Evolutionary conservation across 768 basidiomycete species (phyloP).

Genomic region (Lactarius hengduanensis): DNA sequence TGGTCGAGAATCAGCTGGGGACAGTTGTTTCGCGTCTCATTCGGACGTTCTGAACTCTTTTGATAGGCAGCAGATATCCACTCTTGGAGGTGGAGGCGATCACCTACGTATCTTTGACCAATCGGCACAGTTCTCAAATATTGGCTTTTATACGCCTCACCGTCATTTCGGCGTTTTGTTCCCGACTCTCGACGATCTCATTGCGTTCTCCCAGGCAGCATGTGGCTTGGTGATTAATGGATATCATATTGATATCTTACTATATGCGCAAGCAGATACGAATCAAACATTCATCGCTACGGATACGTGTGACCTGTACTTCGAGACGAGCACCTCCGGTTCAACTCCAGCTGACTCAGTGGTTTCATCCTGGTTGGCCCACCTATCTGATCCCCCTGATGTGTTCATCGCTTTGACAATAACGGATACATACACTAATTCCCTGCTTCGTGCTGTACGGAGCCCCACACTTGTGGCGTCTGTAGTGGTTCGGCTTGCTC

Average conservation of each 20-base stretch:
- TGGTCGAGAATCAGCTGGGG: constrained; percentile 16
- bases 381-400: constrained; percentile 29
- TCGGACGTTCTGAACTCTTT: constrained; percentile 8
- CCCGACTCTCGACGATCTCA: constrained; percentile 21
- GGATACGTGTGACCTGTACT: constrained; percentile 15
- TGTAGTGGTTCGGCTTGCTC: constrained; percentile 46
- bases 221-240: constrained; percentile 23
- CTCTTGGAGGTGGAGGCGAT: constrained; percentile 4
- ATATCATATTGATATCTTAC: constrained; percentile 24
- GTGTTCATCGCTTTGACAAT: constrained; percentile 23
- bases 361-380: constrained; percentile 27
- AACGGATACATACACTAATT: constrained; percentile 11
- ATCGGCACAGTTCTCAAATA: neutral
- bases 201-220: constrained; percentile 23
- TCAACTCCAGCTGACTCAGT: neutral
- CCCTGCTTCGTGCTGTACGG: constrained; percentile 8
- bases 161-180: constrained; percentile 24
- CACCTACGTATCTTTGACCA: constrained; percentile 8
- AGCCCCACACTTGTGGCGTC: constrained; percentile 23
- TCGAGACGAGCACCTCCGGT: constrained; percentile 11
- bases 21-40: constrained; percentile 22
- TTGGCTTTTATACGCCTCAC: neutral
- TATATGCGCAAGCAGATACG: constrained; percentile 20
- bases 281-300: constrained; percentile 18
- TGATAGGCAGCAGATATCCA: constrained; percentile 11